phyloP scores from a whole-genome alignment of 2,329 filamentous ascomycete genomes.

The Alternaria arbusti region DNA sequence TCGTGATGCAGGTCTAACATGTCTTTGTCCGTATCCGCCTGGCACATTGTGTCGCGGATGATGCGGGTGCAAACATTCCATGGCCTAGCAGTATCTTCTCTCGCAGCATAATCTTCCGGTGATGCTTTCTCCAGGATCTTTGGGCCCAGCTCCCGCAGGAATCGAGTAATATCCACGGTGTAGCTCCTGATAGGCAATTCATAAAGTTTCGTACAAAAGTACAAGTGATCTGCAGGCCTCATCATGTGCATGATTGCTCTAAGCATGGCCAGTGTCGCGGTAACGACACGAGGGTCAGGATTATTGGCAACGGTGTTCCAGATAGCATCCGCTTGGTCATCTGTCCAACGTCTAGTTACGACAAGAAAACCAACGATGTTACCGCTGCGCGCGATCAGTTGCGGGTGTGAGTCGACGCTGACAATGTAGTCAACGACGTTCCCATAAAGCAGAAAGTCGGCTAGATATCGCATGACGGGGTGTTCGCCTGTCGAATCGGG shows the following conservation, averaged over 20 bases:
- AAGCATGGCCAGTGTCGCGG: constrained; percentile 77
- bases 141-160: constrained; percentile 35
- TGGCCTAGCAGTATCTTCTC: constrained; percentile 47
- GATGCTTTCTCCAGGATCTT: constrained; percentile 23
- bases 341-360: constrained; percentile 75
- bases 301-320: constrained; percentile 84
- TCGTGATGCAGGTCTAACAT: constrained; percentile 69
- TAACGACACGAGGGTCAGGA: constrained; percentile 83
- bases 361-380: constrained; percentile 89
- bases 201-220: constrained; percentile 72
- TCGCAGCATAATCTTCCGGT: constrained; percentile 19
- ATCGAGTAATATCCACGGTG: constrained; percentile 39
- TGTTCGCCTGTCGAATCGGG: constrained; percentile 43
- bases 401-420: constrained; percentile 88
- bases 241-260: constrained; percentile 55
- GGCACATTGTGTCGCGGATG: constrained; percentile 72
- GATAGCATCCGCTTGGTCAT: constrained; percentile 76
- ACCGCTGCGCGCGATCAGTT: constrained; percentile 79
- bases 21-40: constrained; percentile 61
- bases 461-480: constrained; percentile 70
- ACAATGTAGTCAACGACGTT: constrained; percentile 85
- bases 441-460: constrained; percentile 71
- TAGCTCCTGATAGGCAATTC: constrained; percentile 40
- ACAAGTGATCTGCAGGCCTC: constrained; percentile 58
- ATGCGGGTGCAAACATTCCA: constrained; percentile 68